Conservation (phyloP, 1,284 basidiomycete genomes). For the Irpex sp. region DNA sequence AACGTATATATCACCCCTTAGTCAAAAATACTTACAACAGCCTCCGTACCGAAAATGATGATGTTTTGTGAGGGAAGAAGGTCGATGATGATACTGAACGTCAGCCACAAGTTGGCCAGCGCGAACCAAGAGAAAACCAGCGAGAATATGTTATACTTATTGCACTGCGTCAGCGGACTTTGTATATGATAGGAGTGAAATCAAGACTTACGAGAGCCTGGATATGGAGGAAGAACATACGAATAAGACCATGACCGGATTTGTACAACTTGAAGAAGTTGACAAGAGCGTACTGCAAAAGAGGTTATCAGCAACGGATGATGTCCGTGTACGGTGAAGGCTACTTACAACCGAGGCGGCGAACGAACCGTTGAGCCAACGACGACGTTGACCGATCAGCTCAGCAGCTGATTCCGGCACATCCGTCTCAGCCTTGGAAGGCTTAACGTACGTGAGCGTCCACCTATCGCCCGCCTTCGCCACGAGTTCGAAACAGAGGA, state of each 20-base stretch:
- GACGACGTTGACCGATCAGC: constrained; percentile 91
- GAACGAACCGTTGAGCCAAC: constrained; percentile 97
- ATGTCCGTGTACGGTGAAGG: not conserved
- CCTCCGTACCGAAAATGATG: constrained; percentile 66
- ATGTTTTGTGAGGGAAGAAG: constrained; percentile 69
- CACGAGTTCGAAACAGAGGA: constrained; percentile 95
- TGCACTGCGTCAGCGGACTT: constrained; percentile 3
- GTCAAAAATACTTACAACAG: constrained; percentile 46
- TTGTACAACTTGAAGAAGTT: constrained; percentile 92
- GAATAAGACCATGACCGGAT: constrained; percentile 78
- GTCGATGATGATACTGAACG: constrained; percentile 95
- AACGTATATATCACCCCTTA: not conserved
- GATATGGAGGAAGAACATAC: constrained; percentile 94
- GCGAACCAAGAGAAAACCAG: constrained; percentile 91
- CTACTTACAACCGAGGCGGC: constrained; percentile 85
- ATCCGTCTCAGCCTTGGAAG: constrained; percentile 93
- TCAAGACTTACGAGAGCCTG: constrained; percentile 73
- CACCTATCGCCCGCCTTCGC: constrained; percentile 86
- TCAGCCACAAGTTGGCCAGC: constrained; percentile 91
- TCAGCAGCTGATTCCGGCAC: constrained; percentile 89
- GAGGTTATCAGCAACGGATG: not conserved
- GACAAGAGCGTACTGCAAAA: constrained; percentile 77
- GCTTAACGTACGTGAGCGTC: constrained; percentile 94
- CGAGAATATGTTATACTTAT: constrained; percentile 74
- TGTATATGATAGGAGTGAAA: not conserved